These are phyloP conservation scores for Wickerhamiella vanderwaltii DNA, from an alignment of 805 yeast genomes.

Conservation along the genomic window DNA sequence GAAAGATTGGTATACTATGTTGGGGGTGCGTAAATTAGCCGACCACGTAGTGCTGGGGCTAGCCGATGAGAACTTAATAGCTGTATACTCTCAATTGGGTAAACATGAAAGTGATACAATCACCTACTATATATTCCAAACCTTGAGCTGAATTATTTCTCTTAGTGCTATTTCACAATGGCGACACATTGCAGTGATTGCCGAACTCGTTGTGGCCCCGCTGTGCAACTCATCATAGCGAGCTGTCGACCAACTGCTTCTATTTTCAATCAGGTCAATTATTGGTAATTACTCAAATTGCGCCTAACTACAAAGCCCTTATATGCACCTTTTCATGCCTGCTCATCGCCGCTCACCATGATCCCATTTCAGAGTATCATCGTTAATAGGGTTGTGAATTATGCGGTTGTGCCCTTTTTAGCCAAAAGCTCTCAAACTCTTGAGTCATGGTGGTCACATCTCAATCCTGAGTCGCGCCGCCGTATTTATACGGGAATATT, in stretches of 20 bases:
- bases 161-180: too few relatives aligned
- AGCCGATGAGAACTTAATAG: conserved; percentile 5
- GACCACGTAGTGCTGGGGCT: conserved; percentile 3
- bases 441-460: conserved; percentile 8
- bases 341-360: neutral
- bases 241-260: too few relatives aligned
- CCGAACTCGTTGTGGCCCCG: too few relatives aligned
- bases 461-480: conserved; percentile 6
- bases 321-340: neutral
- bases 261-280: too few relatives aligned
- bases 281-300: too few relatives aligned
- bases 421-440: neutral
- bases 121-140: conserved; percentile 2
- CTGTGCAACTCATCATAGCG: too few relatives aligned
- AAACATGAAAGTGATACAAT: neutral
- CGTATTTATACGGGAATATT: neutral
- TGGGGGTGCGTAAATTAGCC: neutral
- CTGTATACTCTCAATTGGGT: conserved; percentile 1
- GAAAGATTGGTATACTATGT: conserved; percentile 8
- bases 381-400: conserved; percentile 10
- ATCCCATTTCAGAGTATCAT: conserved; percentile 5
- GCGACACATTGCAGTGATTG: too few relatives aligned
- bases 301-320: too few relatives aligned
- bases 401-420: conserved; percentile 10
- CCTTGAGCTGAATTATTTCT: neutral